Percentiles rank a stretch among this genome's conserved stretches.
phyloP scores from a whole-genome alignment of 108 stramenopile genomes.

The Cyclotella kingstonii region DNA sequence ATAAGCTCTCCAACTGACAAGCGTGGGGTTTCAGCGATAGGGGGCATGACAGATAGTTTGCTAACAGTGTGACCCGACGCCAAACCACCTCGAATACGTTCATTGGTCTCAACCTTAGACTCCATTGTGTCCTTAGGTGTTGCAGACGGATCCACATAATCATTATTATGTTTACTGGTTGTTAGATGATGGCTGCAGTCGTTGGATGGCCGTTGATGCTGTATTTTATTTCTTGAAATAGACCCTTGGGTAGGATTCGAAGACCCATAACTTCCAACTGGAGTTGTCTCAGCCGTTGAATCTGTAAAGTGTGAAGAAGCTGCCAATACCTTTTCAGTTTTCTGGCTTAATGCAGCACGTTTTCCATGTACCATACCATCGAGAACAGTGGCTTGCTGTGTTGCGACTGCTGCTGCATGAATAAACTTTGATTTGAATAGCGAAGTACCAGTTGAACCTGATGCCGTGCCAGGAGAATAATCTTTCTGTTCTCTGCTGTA shows the following conservation, averaged over 20 bases:
- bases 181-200: background rate
- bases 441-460: constrained; percentile 22
- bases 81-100: background rate
- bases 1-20: constrained; percentile 48
- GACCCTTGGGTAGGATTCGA: constrained; percentile 8
- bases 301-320: constrained; percentile 38
- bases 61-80: background rate
- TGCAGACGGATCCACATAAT: background rate
- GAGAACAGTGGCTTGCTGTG: constrained; percentile 11
- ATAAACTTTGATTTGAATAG: constrained; percentile 48
- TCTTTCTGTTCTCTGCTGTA: background rate
- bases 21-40: constrained; percentile 29
- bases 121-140: background rate
- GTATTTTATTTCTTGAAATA: background rate
- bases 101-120: background rate
- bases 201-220: background rate
- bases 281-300: constrained; percentile 36
- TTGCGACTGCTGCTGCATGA: constrained; percentile 37
- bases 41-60: constrained; percentile 11
- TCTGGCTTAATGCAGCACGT: too few relatives aligned
- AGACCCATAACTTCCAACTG: constrained; percentile 25
- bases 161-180: too few relatives aligned
- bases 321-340: constrained; percentile 14
- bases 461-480: constrained; percentile 26
- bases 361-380: background rate